Conservation (phyloP, 2,329 filamentous ascomycete genomes). For the Cercospora citrullina region DNA sequence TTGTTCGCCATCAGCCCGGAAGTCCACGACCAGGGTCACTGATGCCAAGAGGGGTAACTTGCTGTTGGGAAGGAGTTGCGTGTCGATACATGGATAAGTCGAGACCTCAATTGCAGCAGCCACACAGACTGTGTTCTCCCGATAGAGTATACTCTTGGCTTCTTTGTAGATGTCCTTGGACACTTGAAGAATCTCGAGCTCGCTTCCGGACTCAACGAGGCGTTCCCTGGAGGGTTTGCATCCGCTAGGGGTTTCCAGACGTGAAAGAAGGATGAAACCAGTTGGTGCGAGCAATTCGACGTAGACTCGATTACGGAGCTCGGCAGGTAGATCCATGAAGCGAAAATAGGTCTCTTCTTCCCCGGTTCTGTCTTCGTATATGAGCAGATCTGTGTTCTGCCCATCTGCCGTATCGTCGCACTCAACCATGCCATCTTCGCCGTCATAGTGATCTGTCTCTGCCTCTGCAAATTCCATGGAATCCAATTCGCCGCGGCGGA, state of each 20-base stretch:
- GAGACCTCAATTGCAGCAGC: background rate
- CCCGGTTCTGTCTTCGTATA: background rate
- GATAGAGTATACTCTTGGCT: conserved; percentile 41
- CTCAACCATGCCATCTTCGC: background rate
- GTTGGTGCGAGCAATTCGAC: conserved; percentile 19
- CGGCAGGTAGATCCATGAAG: conserved; percentile 26
- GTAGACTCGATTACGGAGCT: conserved; percentile 26
- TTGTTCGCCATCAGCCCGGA: background rate
- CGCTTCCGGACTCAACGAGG: background rate
- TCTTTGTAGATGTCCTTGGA: conserved; percentile 39
- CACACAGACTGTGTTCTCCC: conserved; percentile 33
- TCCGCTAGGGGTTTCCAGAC: background rate
- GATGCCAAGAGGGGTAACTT: conserved; percentile 18
- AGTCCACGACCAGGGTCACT: conserved; percentile 15
- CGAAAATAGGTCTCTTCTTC: conserved; percentile 11
- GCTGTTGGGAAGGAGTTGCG: conserved; percentile 6
- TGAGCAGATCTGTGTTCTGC: background rate
- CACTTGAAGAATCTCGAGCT: conserved; percentile 6
- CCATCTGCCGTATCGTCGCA: background rate
- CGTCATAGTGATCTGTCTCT: background rate
- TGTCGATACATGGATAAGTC: conserved; percentile 10
- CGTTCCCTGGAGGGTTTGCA: background rate
- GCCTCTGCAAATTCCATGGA: background rate
- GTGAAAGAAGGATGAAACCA: conserved; percentile 17
- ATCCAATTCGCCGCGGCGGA: background rate